Base-by-base conservation (phyloP, 345 rosid genomes). In the Ailanthus altissimus region DNA sequence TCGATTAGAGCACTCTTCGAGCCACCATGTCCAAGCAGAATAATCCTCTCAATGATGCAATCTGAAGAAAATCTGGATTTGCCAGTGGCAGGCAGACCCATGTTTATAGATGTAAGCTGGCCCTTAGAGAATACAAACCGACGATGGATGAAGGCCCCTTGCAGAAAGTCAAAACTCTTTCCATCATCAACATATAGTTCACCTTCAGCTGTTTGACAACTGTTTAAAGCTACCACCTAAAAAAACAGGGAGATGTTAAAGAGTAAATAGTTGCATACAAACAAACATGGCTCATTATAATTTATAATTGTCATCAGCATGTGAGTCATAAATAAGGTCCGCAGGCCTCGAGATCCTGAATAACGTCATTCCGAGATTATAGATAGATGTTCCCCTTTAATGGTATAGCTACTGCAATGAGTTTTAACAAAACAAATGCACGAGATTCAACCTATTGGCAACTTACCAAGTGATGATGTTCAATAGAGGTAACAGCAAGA, bases 131-230 rank as follows among this genome's bases (percentile, higher is more conserved):
- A 94, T 20, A 91, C 80, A 46, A 97, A 90, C 18, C 84, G 92
- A 13, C 98, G 95, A 68, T 97, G 98, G 76, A 90, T 87, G 80
- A 83, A 92, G 8, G 92, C 90, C 63, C 98, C 98, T 50, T 80
- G 80, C 60, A 62, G 69, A 79, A 94, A 97, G 53, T 89, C 86
- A 28, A 91, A 94, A 83, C 95, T 97, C 79, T 85, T 89, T 23
- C 98, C 99, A 64, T 97, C 99, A 70, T 94, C 99, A 7, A 91
- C 76, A 80, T 97, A 97, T n/a, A 97, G 94, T 67, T 97, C 97
- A 5, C 98, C 98, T 83, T 88, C 91, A 5, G 99, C 99, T 73
- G 82, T 90, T 81, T 88, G 88, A 72, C 97, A 83, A 85, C 97
- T 90, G 88, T 97, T 92, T 67, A 97, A 83, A 45, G 99, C 99